Conservation (phyloP, 345 rosid species). For the Ceriops decandra region DNA sequence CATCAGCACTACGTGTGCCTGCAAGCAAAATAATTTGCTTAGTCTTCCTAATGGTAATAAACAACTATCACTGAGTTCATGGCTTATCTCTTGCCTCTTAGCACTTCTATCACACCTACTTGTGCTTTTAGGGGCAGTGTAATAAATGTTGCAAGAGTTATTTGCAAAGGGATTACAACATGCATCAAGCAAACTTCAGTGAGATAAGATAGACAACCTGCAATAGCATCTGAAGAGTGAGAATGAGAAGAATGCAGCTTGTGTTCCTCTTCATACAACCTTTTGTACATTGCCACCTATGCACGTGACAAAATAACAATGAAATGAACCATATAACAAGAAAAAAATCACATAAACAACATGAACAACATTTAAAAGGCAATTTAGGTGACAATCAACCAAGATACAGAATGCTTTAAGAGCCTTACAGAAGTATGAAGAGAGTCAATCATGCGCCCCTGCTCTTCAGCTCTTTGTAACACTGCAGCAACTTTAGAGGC, state of each 20-base stretch:
- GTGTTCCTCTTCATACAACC: constrained; percentile 87
- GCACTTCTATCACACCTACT: too few species aligned
- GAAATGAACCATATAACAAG: background rate
- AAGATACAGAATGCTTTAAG: background rate
- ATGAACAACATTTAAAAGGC: background rate
- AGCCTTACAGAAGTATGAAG: constrained; percentile 76
- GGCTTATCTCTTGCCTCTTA: too few species aligned
- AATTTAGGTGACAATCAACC: background rate
- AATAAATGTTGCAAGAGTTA: too few species aligned
- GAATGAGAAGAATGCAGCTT: constrained; percentile 51
- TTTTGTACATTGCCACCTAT: constrained; percentile 92
- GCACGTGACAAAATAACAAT: background rate
- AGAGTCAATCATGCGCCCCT: constrained; percentile 83
- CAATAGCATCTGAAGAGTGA: constrained; percentile 35
- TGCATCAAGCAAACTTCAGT: background rate
- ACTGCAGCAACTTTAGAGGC: constrained; percentile 78
- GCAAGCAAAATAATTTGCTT: too few species aligned
- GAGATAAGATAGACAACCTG: constrained; percentile 47
- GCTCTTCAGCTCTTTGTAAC: constrained; percentile 87
- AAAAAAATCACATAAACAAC: background rate
- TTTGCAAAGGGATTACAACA: background rate
- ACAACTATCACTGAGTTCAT: too few species aligned
- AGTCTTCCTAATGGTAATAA: too few species aligned
- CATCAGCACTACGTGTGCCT: too few species aligned
- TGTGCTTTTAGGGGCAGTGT: too few species aligned